Percentiles rank a stretch among this genome's conserved stretches.
These are phyloP conservation scores for Termitomyces sp. DNA, from an alignment of 768 basidiomycete genomes.

Conservation along the genomic window DNA sequence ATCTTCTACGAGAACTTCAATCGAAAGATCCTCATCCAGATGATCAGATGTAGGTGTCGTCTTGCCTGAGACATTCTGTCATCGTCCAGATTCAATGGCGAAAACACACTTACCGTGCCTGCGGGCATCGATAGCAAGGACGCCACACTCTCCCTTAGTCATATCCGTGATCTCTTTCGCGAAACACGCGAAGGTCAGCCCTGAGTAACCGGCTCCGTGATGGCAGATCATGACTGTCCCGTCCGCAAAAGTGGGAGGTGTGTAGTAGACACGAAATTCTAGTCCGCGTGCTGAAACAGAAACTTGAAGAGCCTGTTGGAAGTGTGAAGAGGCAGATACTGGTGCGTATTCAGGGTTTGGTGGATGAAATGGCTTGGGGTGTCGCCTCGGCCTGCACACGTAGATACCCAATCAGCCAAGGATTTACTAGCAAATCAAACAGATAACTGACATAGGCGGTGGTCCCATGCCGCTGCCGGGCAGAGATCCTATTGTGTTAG, in stretches of 20 bases:
- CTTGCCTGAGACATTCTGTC: constrained; percentile 43
- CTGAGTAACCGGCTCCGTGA: constrained; percentile 93
- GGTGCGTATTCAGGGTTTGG: constrained; percentile 68
- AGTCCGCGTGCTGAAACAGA: constrained; percentile 54
- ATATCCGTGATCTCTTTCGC: constrained; percentile 68
- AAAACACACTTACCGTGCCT: constrained; percentile 65
- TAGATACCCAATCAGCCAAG: constrained; percentile 6
- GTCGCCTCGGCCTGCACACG: constrained; percentile 28
- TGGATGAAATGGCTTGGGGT: constrained; percentile 21
- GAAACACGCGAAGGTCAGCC: constrained; percentile 83
- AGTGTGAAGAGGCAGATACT: constrained; percentile 73
- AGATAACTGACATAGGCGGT: constrained; percentile 50
- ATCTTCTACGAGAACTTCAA: constrained; percentile 69
- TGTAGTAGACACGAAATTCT: constrained; percentile 80
- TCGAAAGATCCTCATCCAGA: constrained; percentile 56
- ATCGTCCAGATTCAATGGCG: not conserved
- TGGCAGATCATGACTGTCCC: constrained; percentile 84
- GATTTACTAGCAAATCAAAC: constrained; percentile 5
- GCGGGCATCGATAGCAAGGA: constrained; percentile 78
- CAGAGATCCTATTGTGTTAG: constrained; percentile 55
- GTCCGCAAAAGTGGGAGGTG: constrained; percentile 50
- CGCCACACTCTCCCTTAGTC: constrained; percentile 69
- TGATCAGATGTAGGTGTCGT: constrained; percentile 40
- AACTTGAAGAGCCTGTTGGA: constrained; percentile 76
- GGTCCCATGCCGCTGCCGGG: constrained; percentile 56